Evolutionary conservation across 78 protist species (phyloP).

Genomic region (Polysphondylium violaceum): DNA sequence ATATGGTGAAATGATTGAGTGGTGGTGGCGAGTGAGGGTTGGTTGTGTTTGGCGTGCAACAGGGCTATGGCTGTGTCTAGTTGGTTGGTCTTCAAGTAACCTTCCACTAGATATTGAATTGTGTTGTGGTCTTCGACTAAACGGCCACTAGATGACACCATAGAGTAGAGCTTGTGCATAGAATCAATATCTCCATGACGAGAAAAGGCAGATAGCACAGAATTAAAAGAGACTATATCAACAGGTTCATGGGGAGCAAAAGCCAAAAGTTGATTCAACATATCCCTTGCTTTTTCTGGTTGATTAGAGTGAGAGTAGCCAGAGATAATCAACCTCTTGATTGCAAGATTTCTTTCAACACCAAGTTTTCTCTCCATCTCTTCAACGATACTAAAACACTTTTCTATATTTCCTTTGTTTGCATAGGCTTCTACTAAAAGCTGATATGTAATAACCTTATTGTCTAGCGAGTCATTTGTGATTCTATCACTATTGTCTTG

Average conservation of each 20-base stretch:
- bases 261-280: neutral
- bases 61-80: neutral
- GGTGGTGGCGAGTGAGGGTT: neutral
- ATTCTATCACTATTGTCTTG: slow-evolving; percentile 6
- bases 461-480: neutral
- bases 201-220: slow-evolving; percentile 27
- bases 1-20: slow-evolving; percentile 35
- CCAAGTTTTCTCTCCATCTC: neutral
- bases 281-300: slow-evolving; percentile 29
- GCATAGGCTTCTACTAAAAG: slow-evolving; percentile 19
- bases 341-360: neutral
- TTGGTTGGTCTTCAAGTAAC: slow-evolving; percentile 2
- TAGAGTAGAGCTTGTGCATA: neutral
- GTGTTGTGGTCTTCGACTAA: slow-evolving; percentile 35
- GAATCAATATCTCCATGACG: slow-evolving; percentile 5
- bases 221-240: neutral
- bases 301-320: slow-evolving; percentile 30
- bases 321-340: neutral
- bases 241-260: neutral
- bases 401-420: neutral
- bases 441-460: neutral
- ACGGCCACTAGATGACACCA: neutral
- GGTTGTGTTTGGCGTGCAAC: neutral
- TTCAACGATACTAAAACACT: neutral
- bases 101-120: slow-evolving; percentile 19